Evolutionary conservation across 305 asterid species (phyloP), one percentile per base, ranked within the genome.

Genomic region (Ruellia speciosa): DNA sequence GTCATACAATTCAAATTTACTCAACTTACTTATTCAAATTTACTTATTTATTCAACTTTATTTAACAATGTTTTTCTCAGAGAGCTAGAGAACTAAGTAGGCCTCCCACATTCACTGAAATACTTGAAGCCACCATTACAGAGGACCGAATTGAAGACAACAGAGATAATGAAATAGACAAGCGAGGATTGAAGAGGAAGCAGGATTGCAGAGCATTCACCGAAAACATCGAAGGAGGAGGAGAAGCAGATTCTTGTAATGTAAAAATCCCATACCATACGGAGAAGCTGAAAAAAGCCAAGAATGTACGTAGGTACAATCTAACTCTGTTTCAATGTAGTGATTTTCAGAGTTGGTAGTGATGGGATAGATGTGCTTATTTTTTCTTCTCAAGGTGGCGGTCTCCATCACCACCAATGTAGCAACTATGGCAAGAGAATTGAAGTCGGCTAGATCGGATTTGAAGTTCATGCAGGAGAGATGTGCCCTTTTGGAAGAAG

Each of bases 341-440:
- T 17, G 11, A 51, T 34, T 14, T 43, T 43, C 6, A 43, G 49
- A 43, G 5, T 43, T 43, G 49, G 11, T 11, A 43, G 6, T 43
- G 15, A 43, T 43, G 15, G 49, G 13, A 4, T 14, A 14, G 6
- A 9, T 2, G 5, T 43, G 40, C 24, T 33, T 35, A 24, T 24
- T 24, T 24, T 24, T 24, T 24, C 31, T 24, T 24, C 28, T 34
- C 18, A 52, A 24, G 31, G 3, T 24, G 31, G 31, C 31, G 4
- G 4, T 24, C 31, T 24, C 31, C 31, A 24, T 24, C 31, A 24
- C 31, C 3, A 24, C 2, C 31, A 24, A 92, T 97, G 71, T 86
- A 70, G 96, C 99, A 0, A 79, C 95, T 12, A 84, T 86, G 96
- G 97, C 97, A 3, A 78, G 87, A 15, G 84, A 92, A 70, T 47